phyloP scores from a whole-genome alignment of 768 basidiomycete species.

The Termitomyces sp. region DNA sequence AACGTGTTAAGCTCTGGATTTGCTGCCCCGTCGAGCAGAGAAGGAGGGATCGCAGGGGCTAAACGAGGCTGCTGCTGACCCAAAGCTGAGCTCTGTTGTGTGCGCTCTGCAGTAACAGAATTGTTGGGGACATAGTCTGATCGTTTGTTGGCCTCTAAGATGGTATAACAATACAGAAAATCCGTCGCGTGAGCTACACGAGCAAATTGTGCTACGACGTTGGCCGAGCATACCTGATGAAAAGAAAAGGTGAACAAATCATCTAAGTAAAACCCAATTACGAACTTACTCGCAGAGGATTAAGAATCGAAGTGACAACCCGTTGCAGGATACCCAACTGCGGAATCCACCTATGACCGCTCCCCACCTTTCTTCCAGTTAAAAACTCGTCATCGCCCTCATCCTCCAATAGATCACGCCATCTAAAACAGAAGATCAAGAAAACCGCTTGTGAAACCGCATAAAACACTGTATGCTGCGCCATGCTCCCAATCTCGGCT shows the following conservation, averaged over 20 bases:
- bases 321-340: constrained; percentile 77
- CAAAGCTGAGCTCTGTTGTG: background rate
- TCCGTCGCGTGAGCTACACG: constrained; percentile 84
- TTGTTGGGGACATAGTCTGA: constrained; percentile 41
- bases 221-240: constrained; percentile 77
- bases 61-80: constrained; percentile 1
- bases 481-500: constrained; percentile 17
- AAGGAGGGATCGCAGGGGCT: constrained; percentile 15
- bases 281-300: constrained; percentile 76
- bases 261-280: background rate
- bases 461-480: constrained; percentile 79
- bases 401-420: constrained; percentile 80
- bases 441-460: constrained; percentile 91
- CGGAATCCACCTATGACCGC: constrained; percentile 75
- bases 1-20: constrained; percentile 84
- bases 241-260: background rate
- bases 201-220: constrained; percentile 94
- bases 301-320: constrained; percentile 76
- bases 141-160: constrained; percentile 85
- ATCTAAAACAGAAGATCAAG: constrained; percentile 96
- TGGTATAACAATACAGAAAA: constrained; percentile 92
- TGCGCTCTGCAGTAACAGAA: constrained; percentile 14
- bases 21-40: constrained; percentile 30
- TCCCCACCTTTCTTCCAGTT: constrained; percentile 16
- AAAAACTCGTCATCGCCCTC: constrained; percentile 44